Evolutionary conservation across 192 early-diverging fungal species (phyloP).

Genomic region (Podila clonocystis): DNA sequence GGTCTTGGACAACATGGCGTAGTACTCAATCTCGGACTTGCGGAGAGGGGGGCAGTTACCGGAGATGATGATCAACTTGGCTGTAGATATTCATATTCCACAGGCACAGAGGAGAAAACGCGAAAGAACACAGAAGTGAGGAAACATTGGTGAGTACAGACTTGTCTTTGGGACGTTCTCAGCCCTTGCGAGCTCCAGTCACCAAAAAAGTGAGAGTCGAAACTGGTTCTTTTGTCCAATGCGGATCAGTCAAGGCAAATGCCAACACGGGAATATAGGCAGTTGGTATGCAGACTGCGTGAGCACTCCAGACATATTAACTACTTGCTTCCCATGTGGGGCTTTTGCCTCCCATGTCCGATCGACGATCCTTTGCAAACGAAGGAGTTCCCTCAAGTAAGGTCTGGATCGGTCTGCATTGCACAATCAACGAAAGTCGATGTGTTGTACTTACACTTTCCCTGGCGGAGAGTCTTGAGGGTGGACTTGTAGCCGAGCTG

Average conservation of each 20-base stretch:
- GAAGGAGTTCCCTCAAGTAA: no score
- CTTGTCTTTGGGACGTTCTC: slow-evolving; percentile 52
- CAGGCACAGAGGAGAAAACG: not conserved
- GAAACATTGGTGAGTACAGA: slow-evolving; percentile 19
- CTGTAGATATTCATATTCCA: slow-evolving; percentile 63
- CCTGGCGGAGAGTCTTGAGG: slow-evolving; percentile 95
- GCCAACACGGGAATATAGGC: no score
- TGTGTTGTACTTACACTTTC: slow-evolving; percentile 77
- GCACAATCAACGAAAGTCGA: no score
- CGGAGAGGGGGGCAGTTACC: slow-evolving; percentile 99
- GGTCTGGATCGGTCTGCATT: no score
- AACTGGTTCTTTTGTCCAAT: no score
- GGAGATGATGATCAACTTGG: slow-evolving; percentile 99
- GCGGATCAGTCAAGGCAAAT: no score
- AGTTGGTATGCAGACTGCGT: no score
- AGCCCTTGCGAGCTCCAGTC: slow-evolving; percentile 55
- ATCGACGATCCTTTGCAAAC: no score
- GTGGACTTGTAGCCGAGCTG: slow-evolving; percentile 99
- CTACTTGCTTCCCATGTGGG: no score
- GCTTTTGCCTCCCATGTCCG: no score
- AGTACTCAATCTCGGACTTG: slow-evolving; percentile 99
- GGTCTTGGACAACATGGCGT: slow-evolving; percentile 99
- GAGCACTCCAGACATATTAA: no score
- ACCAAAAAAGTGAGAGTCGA: slow-evolving; percentile 23
- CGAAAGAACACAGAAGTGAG: slow-evolving; percentile 2